Evolutionary conservation across 148 eudicot species (phyloP), one percentile per base, ranked within the genome.

Genomic region (Diospyros kaki): DNA sequence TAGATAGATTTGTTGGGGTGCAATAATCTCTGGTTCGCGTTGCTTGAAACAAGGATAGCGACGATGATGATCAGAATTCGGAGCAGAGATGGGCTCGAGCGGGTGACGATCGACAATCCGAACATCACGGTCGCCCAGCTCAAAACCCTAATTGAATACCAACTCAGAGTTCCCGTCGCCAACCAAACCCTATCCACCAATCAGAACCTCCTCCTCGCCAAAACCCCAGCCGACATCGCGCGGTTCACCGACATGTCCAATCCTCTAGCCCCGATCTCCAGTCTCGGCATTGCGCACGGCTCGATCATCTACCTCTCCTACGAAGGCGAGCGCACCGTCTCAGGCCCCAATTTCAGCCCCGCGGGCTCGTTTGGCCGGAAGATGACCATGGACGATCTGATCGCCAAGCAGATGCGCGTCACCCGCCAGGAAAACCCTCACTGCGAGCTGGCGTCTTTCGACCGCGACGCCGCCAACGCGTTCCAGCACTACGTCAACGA

Each of bases 311-410:
- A 78, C 69, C 77, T 95, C 0, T 81, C 87, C 0, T 93, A 92
- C 61, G 93, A 89, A 1, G 97, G 96, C 5, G 89, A 86, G 61
- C 89, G 99, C 1, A 81, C 89, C 12, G 86, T 88, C 2, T 62
- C 79, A 2, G 81, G 91, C 0, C 91, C 88, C 1, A 68, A 58
- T 0, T 11, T 90, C 61, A 75, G 74, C 38, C 98, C 96, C 0
- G 88, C 98, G 1, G 98, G 97, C 0, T 88, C 97, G 1, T 92
- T 90, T 14, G 98, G 98, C 1, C 81, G 76, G 61, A 94, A 92
- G 89, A 94, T 94, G 98, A 92, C 98, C 0, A 89, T 94, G 92
- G 97, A 94, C 55, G 97, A 94, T 51, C 77, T 92, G 12, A 94
- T 94, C 51, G 98, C 98, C 17, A 90, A 84, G 48, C 97, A 94